These are phyloP conservation scores for Haberlea rhodopensis DNA, from an alignment of 257 asterid species.

Conservation along the genomic window DNA sequence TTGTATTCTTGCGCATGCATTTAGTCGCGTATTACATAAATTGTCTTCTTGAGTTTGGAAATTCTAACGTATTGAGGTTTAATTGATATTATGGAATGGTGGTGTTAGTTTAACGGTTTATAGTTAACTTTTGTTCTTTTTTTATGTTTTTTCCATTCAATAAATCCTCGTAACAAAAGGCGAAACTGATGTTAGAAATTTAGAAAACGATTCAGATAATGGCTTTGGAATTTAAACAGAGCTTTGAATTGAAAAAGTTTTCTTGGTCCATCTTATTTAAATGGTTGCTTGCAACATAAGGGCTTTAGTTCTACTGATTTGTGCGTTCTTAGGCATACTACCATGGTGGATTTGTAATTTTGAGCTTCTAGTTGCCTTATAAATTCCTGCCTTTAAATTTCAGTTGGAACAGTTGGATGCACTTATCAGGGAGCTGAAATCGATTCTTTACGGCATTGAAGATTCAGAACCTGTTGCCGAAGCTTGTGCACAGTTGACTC, in stretches of 20 bases:
- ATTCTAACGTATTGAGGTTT: background rate
- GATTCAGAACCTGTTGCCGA: slow-evolving; percentile 75
- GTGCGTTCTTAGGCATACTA: background rate
- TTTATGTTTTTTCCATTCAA: background rate
- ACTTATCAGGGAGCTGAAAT: slow-evolving; percentile 56
- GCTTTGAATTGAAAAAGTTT: background rate
- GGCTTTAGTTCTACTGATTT: background rate
- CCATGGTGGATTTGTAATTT: background rate
- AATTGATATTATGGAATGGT: background rate
- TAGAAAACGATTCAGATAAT: background rate
- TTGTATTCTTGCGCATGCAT: background rate
- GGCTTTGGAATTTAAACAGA: background rate
- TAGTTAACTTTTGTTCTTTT: background rate
- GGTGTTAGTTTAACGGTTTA: background rate
- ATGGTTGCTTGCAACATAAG: background rate
- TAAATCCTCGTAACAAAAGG: no score
- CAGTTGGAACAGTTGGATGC: slow-evolving; percentile 65
- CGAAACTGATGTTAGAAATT: background rate
- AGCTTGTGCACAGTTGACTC: slow-evolving; percentile 70
- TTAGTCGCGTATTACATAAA: background rate
- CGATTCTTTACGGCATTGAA: slow-evolving; percentile 64
- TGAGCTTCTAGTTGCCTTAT: background rate
- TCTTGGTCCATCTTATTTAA: background rate
- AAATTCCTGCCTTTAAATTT: slow-evolving; percentile 18
- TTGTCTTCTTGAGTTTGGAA: background rate